Base-by-base conservation (phyloP, 345 rosid species). In the Draba incana region DNA sequence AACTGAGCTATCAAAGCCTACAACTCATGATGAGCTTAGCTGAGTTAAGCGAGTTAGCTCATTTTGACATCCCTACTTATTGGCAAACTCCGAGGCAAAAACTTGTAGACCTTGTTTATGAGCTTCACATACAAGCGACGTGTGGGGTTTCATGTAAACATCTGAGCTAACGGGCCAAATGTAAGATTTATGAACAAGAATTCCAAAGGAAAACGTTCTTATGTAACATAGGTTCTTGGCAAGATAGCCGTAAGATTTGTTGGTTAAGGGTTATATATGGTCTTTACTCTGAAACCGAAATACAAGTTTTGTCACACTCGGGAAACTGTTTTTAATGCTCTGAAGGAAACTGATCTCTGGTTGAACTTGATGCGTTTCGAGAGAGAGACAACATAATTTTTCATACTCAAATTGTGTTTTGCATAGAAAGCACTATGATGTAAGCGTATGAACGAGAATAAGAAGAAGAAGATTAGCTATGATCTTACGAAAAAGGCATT, bases 201-300 rank as follows among this genome's bases (percentile, higher is more conserved):
- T 81, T 61, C 92, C 96, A 41, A 91, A 82, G 11, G 97, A 86
- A 82, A 90, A 88, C 41, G 86, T 81, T 83, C 69, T 86, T 74
- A 88, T 77, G 35, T 67, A 84, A n/a, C 84, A 76, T 64, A 90
- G 83, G 64, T 90, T 88, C 44, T 56, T 76, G 10, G 50, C 45
- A 16, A 88, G 84, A 66, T 81, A 74, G 52, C 77, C 82, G 47
- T 90, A 88, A 39, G 88, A 85, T 64, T 82, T 86, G 52, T 82
- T 84, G 62, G 84, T 84, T 62, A 85, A 75, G 23, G 92, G 95
- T 53, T 88, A 92, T 10, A 63, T 35, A 12, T 71, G 79, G 55
- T 81, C 58, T 83, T 70, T 33, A 12, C 55, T 78, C 20, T 81
- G 77, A 73, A 90, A 84, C 65, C 70, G 75, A 57, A 86, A 86